phyloP scores from a whole-genome alignment of 179 eudicot species.

The Nepenthes alata region DNA sequence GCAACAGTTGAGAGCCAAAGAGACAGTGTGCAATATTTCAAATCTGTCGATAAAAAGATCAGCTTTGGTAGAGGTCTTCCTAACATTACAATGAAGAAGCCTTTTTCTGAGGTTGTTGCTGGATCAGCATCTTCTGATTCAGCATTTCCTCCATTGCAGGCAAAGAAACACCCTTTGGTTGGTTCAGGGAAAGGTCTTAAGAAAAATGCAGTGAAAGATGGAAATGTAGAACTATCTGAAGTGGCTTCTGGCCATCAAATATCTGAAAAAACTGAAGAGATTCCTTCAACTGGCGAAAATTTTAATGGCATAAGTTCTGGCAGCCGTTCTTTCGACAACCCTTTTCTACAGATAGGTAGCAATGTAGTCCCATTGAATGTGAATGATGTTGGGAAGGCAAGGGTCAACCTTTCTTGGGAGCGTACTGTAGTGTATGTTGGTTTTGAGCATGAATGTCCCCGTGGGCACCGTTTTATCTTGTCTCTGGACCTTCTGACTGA shows the following conservation, averaged over 20 bases:
- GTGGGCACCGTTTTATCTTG: constrained; percentile 79
- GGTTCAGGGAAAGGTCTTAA: constrained; percentile 41
- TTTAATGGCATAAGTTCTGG: constrained; percentile 17
- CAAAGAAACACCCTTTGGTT: constrained; percentile 30
- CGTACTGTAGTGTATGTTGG: constrained; percentile 62
- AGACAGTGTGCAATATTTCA: constrained; percentile 20
- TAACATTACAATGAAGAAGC: constrained; percentile 60
- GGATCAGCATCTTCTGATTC: constrained; percentile 54
- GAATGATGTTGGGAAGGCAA: constrained; percentile 27
- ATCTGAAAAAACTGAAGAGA: constrained; percentile 27
- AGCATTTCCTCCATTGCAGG: constrained; percentile 73
- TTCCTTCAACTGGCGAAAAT: constrained; percentile 23
- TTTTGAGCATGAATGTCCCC: constrained; percentile 94
- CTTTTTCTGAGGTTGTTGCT: constrained; percentile 97
- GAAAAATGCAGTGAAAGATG: constrained; percentile 24
- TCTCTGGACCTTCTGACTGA: constrained; percentile 61
- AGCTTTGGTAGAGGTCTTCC: constrained; percentile 51
- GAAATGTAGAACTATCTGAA: constrained; percentile 24
- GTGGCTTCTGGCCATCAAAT: constrained; percentile 22
- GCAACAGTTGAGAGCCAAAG: constrained; percentile 26
- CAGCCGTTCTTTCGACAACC: constrained; percentile 24
- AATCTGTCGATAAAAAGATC: constrained; percentile 29
- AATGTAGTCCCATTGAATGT: constrained; percentile 35
- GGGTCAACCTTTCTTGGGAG: constrained; percentile 29
- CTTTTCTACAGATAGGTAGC: constrained; percentile 50